A percentile compares a stretch with the other conserved stretches of the same genome.
Conservation (phyloP, 148 eudicot genomes). For the Rhododendron griersonianum region DNA sequence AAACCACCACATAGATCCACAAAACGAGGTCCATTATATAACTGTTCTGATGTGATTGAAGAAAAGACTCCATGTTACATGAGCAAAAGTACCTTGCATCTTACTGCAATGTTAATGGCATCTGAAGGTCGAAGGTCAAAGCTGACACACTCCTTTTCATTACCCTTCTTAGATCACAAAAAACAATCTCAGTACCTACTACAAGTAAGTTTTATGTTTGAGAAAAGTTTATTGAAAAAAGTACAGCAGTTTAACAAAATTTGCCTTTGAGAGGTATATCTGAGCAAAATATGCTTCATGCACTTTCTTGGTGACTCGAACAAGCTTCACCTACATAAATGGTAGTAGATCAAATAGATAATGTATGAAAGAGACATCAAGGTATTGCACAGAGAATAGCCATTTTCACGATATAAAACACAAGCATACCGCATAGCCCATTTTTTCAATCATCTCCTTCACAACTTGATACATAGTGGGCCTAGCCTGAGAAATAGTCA, state of each 20-base stretch:
- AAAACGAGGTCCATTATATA: background rate
- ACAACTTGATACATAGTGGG: conserved; percentile 90
- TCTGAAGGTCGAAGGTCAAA: conserved; percentile 96
- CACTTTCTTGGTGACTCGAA: conserved; percentile 88
- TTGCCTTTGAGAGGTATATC: conserved; percentile 70
- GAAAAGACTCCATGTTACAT: background rate
- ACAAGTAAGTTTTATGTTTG: background rate
- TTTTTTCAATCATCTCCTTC: conserved; percentile 87
- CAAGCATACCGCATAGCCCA: conserved; percentile 76
- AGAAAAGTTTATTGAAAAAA: background rate
- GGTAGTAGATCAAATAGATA: background rate
- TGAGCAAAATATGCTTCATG: conserved; percentile 91
- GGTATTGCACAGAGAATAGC: background rate
- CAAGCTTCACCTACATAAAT: conserved; percentile 76
- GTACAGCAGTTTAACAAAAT: background rate
- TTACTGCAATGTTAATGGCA: conserved; percentile 94
- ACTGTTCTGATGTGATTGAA: background rate
- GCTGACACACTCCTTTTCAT: conserved; percentile 62
- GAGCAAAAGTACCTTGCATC: conserved; percentile 72
- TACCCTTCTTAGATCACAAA: conserved; percentile 43
- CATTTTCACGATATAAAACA: background rate
- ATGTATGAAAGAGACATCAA: background rate
- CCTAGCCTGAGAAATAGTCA: conserved; percentile 57
- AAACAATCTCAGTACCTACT: background rate
- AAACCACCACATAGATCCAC: background rate